Conservation (phyloP, 768 basidiomycete genomes). For the Wakefieldia striispora region DNA sequence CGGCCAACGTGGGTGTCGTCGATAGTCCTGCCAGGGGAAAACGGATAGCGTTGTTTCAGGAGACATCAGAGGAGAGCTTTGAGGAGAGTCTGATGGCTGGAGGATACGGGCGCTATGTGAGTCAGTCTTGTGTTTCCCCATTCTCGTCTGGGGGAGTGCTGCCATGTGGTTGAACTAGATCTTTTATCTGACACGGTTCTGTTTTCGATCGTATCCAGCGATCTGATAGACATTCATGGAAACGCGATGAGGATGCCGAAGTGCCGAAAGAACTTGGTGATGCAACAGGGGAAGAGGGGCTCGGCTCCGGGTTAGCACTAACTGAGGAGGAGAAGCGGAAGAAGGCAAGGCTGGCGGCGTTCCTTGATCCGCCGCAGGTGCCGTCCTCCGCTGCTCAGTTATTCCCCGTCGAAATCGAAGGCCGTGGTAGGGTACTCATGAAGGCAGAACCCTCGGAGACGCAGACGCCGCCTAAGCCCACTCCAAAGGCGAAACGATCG, state of each 20-base stretch:
- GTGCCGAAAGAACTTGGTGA: constrained; percentile 10
- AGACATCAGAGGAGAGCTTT: constrained; percentile 81
- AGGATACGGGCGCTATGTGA: constrained; percentile 74
- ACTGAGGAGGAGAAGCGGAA: constrained; percentile 67
- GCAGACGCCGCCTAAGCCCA: constrained; percentile 27
- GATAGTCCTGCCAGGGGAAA: constrained; percentile 73
- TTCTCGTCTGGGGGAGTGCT: constrained; percentile 1
- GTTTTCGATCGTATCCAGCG: constrained; percentile 17
- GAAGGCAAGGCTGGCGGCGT: constrained; percentile 66
- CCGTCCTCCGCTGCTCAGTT: constrained; percentile 40
- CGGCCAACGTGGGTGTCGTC: constrained; percentile 52
- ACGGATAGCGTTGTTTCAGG: constrained; percentile 72
- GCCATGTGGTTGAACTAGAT: constrained; percentile 6
- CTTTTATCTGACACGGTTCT: constrained; percentile 9
- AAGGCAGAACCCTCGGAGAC: constrained; percentile 47
- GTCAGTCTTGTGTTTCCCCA: constrained; percentile 21
- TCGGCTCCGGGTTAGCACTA: constrained; percentile 5
- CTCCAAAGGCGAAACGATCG: constrained; percentile 38
- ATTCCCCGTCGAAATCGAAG: constrained; percentile 63
- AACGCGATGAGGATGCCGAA: constrained; percentile 15
- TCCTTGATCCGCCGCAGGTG: constrained; percentile 43
- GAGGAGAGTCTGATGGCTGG: constrained; percentile 83
- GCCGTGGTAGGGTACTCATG: constrained; percentile 68
- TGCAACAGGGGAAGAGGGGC: constrained; percentile 11
- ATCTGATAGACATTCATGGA: constrained; percentile 24